Conservation (phyloP, 305 asterid genomes). For the Solanum hybrid region DNA sequence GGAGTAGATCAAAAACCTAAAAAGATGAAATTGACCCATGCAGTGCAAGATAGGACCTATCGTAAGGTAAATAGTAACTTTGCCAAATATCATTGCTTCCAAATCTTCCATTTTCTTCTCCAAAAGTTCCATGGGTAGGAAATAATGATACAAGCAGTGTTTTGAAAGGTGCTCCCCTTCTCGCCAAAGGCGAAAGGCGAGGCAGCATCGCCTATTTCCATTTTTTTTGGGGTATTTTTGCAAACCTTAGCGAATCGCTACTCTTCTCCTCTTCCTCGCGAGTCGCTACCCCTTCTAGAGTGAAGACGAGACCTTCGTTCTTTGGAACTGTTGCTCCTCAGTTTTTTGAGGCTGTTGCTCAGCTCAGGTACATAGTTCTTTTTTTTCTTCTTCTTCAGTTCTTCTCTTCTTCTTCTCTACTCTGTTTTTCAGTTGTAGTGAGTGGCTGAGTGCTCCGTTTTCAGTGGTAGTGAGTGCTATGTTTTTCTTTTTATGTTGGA, state of each 20-base stretch:
- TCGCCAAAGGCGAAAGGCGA: neutral
- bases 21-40: neutral
- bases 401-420: neutral
- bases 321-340: neutral
- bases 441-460: neutral
- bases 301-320: neutral
- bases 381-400: neutral
- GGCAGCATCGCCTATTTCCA: neutral
- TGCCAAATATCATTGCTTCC: neutral
- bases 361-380: neutral
- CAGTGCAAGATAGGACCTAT: neutral
- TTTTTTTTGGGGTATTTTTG: neutral
- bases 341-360: neutral
- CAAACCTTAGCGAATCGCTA: neutral
- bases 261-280: neutral
- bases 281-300: neutral
- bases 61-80: neutral
- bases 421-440: neutral
- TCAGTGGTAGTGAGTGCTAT: neutral
- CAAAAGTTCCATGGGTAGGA: neutral
- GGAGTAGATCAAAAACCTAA: neutral
- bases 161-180: neutral
- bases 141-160: neutral
- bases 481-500: neutral
- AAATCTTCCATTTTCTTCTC: neutral